Evolutionary conservation across 805 yeast species (phyloP), one percentile per base, ranked within the genome.

Genomic region (Torulaspora quercuum): DNA sequence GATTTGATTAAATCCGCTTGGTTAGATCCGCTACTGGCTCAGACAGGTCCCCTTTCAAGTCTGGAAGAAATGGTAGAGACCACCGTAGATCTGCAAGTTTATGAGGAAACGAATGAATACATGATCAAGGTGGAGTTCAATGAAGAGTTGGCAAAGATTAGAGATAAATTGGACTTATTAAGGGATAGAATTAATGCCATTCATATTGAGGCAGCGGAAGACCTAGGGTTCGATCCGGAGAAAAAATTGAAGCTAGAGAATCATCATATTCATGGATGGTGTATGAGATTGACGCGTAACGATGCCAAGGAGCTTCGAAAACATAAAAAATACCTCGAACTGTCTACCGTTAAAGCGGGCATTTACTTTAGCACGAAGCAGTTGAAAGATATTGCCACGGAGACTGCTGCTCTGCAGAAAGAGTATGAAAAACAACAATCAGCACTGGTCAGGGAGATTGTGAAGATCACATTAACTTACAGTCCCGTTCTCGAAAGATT

Each of bases 321-420:
- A 28, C 56, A 54, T 17, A 69, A 68, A 39, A 71, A 75, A 25
- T 89, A 80, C 56, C 72, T 72, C 34, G 97, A 92, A 59, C 67
- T 90, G 28, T 84, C 88, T 34, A 90, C 97, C 0, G 94, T 87
- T 19, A 92, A 92, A 57, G 95, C 96, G 2, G 99, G 99, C 39
- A 90, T 90, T 4, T 87, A 72, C 59, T 92, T 92, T 68, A 87
- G 95, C 7, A 86, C 95, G 1, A 61, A 67, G 27, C 71, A 72
- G 44, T 67, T 92, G 48, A 69, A 75, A 26, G 68, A 70, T n/a
- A 65, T 80, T 22, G 78, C 88, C 9, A 64, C 68, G 23, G 75
- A 78, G 40, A 79, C 78, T 48, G 63, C 65, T 9, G 75, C 76
- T 29, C 65, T 82, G 15, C 78, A 79, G 42, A 68, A 70, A 9